phyloP scores from a whole-genome alignment of 75 land plant genomes.

The Selaginella tamariscina region DNA sequence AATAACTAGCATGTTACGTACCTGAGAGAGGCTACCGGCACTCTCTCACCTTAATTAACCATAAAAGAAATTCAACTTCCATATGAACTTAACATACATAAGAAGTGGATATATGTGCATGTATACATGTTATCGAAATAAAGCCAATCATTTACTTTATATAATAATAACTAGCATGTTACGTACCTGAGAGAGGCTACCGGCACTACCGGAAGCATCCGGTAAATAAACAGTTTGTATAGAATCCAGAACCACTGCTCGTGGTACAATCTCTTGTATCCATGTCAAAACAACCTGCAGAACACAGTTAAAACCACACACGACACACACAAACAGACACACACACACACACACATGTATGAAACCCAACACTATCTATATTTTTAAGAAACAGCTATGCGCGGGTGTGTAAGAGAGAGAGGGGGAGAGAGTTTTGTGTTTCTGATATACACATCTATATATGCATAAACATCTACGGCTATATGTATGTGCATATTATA shows the following conservation, averaged over 20 bases:
- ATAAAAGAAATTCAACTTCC: no score
- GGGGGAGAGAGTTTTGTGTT: background rate
- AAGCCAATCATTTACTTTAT: no score
- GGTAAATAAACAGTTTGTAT: constrained; percentile 82
- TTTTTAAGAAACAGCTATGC: background rate
- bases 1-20: no score
- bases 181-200: no score
- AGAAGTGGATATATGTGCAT: no score
- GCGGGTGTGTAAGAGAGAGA: background rate
- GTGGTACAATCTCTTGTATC: constrained; percentile 37
- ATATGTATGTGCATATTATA: background rate
- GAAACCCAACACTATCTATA: background rate
- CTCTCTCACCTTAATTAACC: no score
- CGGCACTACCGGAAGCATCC: constrained; percentile 58
- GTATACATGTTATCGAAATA: no score
- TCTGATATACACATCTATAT: background rate
- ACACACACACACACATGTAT: no score
- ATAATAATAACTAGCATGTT: no score
- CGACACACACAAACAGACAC: no score
- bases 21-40: no score
- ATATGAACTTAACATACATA: no score
- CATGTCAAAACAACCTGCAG: constrained; percentile 57
- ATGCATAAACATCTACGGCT: background rate
- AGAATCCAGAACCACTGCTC: constrained; percentile 74
- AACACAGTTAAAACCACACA: constrained; percentile 14